These are phyloP conservation scores for Plenodomus lindquistii DNA, from an alignment of 2,329 filamentous ascomycete genomes.

Conservation along the genomic window DNA sequence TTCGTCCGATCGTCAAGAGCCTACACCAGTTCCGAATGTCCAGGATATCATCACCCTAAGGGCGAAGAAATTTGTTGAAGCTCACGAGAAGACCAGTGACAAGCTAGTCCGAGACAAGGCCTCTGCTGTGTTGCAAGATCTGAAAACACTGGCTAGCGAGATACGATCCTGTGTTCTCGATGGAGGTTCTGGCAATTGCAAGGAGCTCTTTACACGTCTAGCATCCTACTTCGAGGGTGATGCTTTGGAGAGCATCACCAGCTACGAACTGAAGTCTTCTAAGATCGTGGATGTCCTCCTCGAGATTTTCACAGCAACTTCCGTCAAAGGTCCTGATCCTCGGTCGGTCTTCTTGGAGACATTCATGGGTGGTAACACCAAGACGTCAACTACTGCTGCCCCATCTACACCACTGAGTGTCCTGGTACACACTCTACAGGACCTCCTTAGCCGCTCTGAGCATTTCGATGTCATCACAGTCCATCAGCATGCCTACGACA, in stretches of 20 bases:
- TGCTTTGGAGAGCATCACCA: constrained; percentile 90
- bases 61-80: constrained; percentile 81
- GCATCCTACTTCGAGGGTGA: constrained; percentile 87
- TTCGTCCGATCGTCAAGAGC: constrained; percentile 39
- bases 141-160: constrained; percentile 72
- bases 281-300: constrained; percentile 85
- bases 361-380: constrained; percentile 79
- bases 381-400: constrained; percentile 64
- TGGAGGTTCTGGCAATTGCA: constrained; percentile 53
- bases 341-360: constrained; percentile 85
- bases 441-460: constrained; percentile 92
- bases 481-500: constrained; percentile 89
- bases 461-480: constrained; percentile 98
- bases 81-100: constrained; percentile 77
- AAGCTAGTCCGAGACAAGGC: constrained; percentile 80
- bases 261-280: constrained; percentile 88
- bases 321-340: constrained; percentile 60
- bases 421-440: constrained; percentile 90
- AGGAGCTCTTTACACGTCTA: constrained; percentile 71
- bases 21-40: constrained; percentile 53
- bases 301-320: constrained; percentile 75
- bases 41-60: constrained; percentile 74
- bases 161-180: constrained; percentile 71
- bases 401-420: constrained; percentile 85
- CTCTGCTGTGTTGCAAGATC: constrained; percentile 69